Conservation (phyloP, 169 alveolate species). For the Plasmodium fragile region DNA sequence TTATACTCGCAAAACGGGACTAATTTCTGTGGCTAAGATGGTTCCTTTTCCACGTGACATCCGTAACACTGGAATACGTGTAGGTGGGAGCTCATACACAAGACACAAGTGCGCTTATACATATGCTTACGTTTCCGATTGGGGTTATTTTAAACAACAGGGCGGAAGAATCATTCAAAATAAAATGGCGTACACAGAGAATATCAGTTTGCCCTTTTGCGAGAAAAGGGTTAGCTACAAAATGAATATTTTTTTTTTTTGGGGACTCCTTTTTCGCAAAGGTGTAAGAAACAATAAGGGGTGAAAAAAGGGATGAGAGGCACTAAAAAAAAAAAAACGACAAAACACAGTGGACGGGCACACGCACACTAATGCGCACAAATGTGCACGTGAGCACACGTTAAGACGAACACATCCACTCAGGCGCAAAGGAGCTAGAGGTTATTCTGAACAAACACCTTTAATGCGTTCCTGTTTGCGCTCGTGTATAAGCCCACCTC, state of each 20-base stretch:
- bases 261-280: not conserved
- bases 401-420: not conserved
- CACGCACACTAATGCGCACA: slow-evolving; percentile 1
- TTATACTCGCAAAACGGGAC: not conserved
- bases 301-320: not conserved
- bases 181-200: not conserved
- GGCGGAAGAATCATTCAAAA: slow-evolving; percentile 6
- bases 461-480: slow-evolving; percentile 66
- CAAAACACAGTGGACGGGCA: not conserved
- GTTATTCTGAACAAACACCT: slow-evolving; percentile 61
- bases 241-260: not conserved
- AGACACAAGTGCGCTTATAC: not conserved
- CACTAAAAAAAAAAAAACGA: slow-evolving; percentile 13
- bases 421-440: slow-evolving; percentile 6
- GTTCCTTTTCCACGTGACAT: not conserved
- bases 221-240: not conserved
- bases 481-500: slow-evolving; percentile 76
- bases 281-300: not conserved
- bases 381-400: not conserved
- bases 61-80: not conserved
- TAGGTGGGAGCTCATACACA: not conserved
- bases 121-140: not conserved
- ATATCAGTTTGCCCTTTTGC: not conserved
- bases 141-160: not conserved
- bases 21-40: not conserved